Conservation (phyloP, 495 filamentous ascomycete genomes). For the Penicilliopsis zonata region DNA sequence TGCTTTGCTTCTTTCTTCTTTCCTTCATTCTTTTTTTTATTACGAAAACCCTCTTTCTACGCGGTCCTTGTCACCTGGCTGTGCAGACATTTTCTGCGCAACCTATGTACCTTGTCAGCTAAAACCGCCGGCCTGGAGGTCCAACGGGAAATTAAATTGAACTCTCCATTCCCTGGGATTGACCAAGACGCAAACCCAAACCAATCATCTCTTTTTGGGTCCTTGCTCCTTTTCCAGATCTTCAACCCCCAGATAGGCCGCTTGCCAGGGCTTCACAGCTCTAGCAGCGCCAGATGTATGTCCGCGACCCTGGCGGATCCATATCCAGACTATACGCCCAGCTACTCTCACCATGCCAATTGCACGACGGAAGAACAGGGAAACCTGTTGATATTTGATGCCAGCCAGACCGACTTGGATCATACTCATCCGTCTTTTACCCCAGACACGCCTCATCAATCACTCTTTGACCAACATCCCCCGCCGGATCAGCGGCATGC, state of each 20-base stretch:
- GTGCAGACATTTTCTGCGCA: no score
- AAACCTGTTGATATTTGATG: slow-evolving; percentile 22
- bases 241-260: slow-evolving; percentile 6
- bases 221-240: slow-evolving; percentile 1
- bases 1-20: background rate
- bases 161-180: no score
- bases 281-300: slow-evolving; percentile 32
- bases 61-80: no score
- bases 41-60: no score
- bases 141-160: no score
- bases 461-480: slow-evolving; percentile 19
- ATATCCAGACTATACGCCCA: slow-evolving; percentile 29
- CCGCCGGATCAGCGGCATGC: slow-evolving; percentile 12
- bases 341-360: slow-evolving; percentile 22
- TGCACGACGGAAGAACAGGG: slow-evolving; percentile 22
- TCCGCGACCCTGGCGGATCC: slow-evolving; percentile 29
- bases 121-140: no score
- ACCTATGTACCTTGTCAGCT: no score
- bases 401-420: slow-evolving; percentile 16
- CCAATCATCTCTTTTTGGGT: no score
- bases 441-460: slow-evolving; percentile 17
- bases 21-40: background rate
- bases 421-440: no score
- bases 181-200: no score
- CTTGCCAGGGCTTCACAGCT: slow-evolving; percentile 26